Percentiles rank a stretch among this genome's conserved stretches.
These are phyloP conservation scores for Carnegiea gigantea DNA, from an alignment of 179 eudicot species.

Conservation along the genomic window DNA sequence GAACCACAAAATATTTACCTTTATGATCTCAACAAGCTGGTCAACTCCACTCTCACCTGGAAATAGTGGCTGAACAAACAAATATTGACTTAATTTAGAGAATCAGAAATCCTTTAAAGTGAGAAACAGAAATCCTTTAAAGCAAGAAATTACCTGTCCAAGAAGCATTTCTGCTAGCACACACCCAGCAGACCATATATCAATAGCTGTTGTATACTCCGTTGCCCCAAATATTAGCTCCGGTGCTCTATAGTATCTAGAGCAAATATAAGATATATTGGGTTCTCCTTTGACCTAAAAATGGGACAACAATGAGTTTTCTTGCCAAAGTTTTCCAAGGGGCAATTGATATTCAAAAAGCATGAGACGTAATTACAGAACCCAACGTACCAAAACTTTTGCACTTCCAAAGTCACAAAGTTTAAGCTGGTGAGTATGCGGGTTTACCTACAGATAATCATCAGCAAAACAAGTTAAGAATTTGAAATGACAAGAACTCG, in stretches of 20 bases:
- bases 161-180: constrained; percentile 70
- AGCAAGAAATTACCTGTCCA: constrained; percentile 40
- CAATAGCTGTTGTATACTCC: constrained; percentile 66
- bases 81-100: background rate
- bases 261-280: constrained; percentile 69
- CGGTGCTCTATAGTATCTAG: constrained; percentile 74
- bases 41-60: constrained; percentile 78
- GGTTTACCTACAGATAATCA: constrained; percentile 65
- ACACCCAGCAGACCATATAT: constrained; percentile 72
- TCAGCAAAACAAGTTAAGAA: constrained; percentile 4
- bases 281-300: constrained; percentile 65
- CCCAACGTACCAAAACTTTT: constrained; percentile 77
- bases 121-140: background rate
- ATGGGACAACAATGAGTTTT: background rate
- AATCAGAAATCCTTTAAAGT: background rate
- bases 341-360: constrained; percentile 2
- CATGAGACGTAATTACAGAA: background rate
- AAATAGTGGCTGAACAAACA: constrained; percentile 57
- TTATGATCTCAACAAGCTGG: constrained; percentile 76
- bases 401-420: constrained; percentile 97
- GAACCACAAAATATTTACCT: constrained; percentile 34
- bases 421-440: constrained; percentile 92
- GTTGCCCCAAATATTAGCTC: constrained; percentile 74
- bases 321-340: background rate
- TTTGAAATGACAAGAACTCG: background rate